phyloP scores from a whole-genome alignment of 2,329 filamentous ascomycete species.

The Scedosporium aurantiacum region DNA sequence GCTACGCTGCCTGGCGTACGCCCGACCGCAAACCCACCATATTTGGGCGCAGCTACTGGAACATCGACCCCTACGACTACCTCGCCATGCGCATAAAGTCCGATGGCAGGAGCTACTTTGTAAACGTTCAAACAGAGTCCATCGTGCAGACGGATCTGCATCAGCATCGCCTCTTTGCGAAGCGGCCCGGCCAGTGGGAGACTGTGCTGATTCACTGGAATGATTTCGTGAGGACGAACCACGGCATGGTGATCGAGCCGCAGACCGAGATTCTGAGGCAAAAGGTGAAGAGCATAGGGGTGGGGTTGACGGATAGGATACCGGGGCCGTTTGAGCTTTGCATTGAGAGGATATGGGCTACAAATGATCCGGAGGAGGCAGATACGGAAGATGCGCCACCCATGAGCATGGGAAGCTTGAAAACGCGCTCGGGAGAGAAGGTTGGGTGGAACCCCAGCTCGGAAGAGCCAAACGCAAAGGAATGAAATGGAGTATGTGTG shows the following conservation, averaged over 20 bases:
- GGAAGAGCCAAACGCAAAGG: not conserved
- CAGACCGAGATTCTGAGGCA: slow-evolving; percentile 82
- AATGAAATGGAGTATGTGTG: not conserved
- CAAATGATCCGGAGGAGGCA: slow-evolving; percentile 40
- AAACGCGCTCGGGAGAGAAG: slow-evolving; percentile 9
- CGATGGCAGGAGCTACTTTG: slow-evolving; percentile 82
- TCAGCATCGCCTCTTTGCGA: slow-evolving; percentile 78
- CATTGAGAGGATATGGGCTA: slow-evolving; percentile 83
- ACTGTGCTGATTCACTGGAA: slow-evolving; percentile 84
- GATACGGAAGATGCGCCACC: not conserved
- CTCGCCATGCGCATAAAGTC: slow-evolving; percentile 82
- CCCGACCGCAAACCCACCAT: slow-evolving; percentile 63
- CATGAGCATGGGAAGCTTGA: slow-evolving; percentile 8
- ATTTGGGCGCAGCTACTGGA: slow-evolving; percentile 80
- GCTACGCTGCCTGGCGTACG: slow-evolving; percentile 87
- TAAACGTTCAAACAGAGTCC: slow-evolving; percentile 91
- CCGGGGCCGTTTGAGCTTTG: slow-evolving; percentile 81
- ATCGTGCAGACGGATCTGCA: slow-evolving; percentile 92
- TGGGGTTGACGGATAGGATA: slow-evolving; percentile 80
- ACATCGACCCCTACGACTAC: slow-evolving; percentile 81
- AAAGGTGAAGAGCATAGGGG: slow-evolving; percentile 73
- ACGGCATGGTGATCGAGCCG: slow-evolving; percentile 84
- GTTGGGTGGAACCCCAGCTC: slow-evolving; percentile 10
- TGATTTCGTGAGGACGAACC: slow-evolving; percentile 90
- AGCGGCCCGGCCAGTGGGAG: slow-evolving; percentile 80